A percentile compares a stretch with the other conserved stretches of the same genome.
phyloP scores from a whole-genome alignment of 495 filamentous ascomycete species.

The Margaritispora aquatica region DNA sequence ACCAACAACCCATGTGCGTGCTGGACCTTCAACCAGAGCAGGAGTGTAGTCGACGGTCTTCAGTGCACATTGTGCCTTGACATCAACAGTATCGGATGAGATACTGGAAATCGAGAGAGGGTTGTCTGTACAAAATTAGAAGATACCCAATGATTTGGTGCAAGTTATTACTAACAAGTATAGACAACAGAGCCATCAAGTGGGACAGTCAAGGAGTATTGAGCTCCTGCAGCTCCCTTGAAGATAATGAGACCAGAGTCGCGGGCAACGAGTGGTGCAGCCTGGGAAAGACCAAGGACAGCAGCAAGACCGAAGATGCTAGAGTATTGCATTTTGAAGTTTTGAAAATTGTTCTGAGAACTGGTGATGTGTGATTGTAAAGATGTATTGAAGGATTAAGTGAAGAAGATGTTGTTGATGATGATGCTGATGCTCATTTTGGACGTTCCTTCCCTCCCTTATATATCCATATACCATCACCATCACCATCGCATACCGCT shows the following conservation, averaged over 20 bases:
- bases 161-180: conserved; percentile 4
- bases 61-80: conserved; percentile 11
- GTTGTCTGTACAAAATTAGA: conserved; percentile 4
- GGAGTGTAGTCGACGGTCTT: conserved; percentile 16
- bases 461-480: neutral
- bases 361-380: neutral
- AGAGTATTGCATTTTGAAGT: conserved; percentile 12
- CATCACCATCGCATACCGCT: neutral
- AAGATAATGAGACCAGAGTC: conserved; percentile 2
- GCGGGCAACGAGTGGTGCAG: neutral
- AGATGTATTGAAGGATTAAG: neutral
- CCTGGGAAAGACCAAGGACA: conserved; percentile 1
- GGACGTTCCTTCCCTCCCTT: neutral
- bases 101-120: conserved; percentile 19
- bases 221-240: conserved; percentile 14
- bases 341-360: neutral
- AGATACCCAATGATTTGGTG: too few relatives aligned
- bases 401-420: neutral
- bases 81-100: conserved; percentile 1
- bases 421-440: neutral
- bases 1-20: conserved; percentile 15
- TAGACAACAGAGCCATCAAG: conserved; percentile 6
- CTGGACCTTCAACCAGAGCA: conserved; percentile 11
- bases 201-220: conserved; percentile 13
- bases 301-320: conserved; percentile 7